Evolutionary conservation across 78 protist species (phyloP).

Genomic region (Pigoraptor vietnamica): DNA sequence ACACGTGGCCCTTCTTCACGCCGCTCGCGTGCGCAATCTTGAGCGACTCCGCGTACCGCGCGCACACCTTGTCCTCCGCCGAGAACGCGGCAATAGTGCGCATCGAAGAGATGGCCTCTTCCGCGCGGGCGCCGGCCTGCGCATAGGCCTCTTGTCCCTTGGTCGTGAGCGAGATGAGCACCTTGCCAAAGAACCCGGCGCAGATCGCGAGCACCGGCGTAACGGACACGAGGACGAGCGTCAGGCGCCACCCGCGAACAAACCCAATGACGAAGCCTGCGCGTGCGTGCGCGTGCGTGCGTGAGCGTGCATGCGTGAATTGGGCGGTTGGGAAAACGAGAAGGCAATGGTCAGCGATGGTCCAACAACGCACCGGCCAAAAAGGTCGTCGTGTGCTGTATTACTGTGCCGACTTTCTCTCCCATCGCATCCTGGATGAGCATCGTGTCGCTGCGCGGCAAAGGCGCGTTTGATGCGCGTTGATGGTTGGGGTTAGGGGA

Average conservation of each 20-base stretch:
- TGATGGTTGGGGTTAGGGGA: too few relatives aligned
- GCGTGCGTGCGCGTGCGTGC: neutral
- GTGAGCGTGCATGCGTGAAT: too few relatives aligned
- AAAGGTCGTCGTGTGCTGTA: neutral
- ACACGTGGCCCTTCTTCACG: neutral
- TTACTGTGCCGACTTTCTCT: neutral
- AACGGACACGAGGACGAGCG: neutral
- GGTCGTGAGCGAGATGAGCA: neutral
- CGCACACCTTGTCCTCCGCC: neutral
- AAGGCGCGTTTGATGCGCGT: too few relatives aligned
- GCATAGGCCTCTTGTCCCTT: neutral
- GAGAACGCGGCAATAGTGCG: conserved; percentile 17
- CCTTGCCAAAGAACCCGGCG: neutral
- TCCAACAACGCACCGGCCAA: neutral
- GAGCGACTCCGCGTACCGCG: conserved; percentile 1
- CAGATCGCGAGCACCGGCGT: neutral
- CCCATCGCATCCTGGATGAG: conserved; percentile 1
- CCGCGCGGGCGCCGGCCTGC: neutral
- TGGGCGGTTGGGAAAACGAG: too few relatives aligned
- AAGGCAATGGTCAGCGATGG: too few relatives aligned
- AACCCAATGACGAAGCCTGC: conserved; percentile 5
- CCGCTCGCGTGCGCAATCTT: neutral
- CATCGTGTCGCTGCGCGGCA: neutral
- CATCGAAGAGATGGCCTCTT: conserved; percentile 13
- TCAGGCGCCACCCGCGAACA: neutral